Evolutionary conservation across 2,329 filamentous ascomycete species (phyloP).

Genomic region (Monosporascus sp.): DNA sequence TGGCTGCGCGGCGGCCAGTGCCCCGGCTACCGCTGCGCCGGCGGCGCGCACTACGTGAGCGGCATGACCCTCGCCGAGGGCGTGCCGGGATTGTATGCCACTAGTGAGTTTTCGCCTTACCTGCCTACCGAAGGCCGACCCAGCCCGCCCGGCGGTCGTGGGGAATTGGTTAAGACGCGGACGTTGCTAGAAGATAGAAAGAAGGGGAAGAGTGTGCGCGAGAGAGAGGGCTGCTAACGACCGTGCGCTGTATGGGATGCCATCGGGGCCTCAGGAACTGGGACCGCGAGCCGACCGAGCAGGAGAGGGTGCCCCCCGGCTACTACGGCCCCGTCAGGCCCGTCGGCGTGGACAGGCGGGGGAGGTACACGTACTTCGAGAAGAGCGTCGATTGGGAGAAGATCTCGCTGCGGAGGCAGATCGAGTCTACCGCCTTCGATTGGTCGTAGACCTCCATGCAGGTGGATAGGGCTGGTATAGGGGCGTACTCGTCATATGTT

Average conservation of each 20-base stretch:
- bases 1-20: conserved; percentile 4
- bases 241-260: not conserved
- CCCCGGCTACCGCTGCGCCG: conserved; percentile 6
- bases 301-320: conserved; percentile 1
- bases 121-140: not conserved
- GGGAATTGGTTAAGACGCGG: too few species aligned
- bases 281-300: not conserved
- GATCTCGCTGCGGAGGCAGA: not conserved
- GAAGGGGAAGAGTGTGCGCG: too few species aligned
- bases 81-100: conserved; percentile 6
- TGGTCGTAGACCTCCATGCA: too few species aligned
- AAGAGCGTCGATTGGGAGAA: not conserved
- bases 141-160: not conserved
- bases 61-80: conserved; percentile 8
- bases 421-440: not conserved
- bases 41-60: conserved; percentile 8
- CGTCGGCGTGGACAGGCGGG: conserved; percentile 1
- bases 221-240: not conserved
- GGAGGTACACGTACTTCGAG: conserved; percentile 3
- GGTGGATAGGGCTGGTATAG: too few species aligned
- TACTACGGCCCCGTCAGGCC: conserved; percentile 4
- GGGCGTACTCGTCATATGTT: too few species aligned
- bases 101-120: not conserved
- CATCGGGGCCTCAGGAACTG: not conserved
- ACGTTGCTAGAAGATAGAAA: too few species aligned